Conservation (phyloP, 2,329 filamentous ascomycete species). For the Penicillium sp. region DNA sequence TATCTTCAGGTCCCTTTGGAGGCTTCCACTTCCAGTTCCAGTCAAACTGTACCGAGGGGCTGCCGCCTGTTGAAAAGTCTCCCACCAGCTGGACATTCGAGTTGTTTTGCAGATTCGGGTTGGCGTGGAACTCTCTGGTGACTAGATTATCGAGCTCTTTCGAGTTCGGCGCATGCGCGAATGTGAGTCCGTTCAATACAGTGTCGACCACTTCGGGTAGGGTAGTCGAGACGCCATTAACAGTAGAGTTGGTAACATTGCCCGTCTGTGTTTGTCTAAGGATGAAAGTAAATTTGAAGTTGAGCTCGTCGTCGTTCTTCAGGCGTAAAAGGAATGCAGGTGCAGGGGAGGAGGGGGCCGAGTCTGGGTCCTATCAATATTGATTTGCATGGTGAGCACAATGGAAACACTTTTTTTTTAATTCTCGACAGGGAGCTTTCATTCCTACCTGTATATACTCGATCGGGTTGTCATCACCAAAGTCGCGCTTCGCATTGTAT, state of each 20-base stretch:
- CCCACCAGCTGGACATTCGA: constrained; percentile 95
- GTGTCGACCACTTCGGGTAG: constrained; percentile 66
- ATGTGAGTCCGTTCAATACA: constrained; percentile 85
- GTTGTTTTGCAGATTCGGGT: constrained; percentile 97
- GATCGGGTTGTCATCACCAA: constrained; percentile 74
- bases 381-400: constrained; percentile 27
- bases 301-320: constrained; percentile 87
- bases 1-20: constrained; percentile 79
- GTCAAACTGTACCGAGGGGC: constrained; percentile 81
- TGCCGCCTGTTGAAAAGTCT: constrained; percentile 85
- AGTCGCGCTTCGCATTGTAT: constrained; percentile 72
- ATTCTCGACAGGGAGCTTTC: too few relatives aligned
- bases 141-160: constrained; percentile 92
- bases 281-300: constrained; percentile 91
- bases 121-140: constrained; percentile 93
- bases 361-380: constrained; percentile 73
- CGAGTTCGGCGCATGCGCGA: constrained; percentile 82
- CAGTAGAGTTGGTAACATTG: constrained; percentile 56
- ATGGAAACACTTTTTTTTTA: background rate
- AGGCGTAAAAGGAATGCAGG: constrained; percentile 86
- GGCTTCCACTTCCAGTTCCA: constrained; percentile 99
- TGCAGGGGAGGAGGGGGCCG: constrained; percentile 45
- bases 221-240: constrained; percentile 57
- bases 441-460: constrained; percentile 85
- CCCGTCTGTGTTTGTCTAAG: constrained; percentile 61